Base-by-base conservation (phyloP, 805 yeast species). In the Myxozyma udenii region DNA sequence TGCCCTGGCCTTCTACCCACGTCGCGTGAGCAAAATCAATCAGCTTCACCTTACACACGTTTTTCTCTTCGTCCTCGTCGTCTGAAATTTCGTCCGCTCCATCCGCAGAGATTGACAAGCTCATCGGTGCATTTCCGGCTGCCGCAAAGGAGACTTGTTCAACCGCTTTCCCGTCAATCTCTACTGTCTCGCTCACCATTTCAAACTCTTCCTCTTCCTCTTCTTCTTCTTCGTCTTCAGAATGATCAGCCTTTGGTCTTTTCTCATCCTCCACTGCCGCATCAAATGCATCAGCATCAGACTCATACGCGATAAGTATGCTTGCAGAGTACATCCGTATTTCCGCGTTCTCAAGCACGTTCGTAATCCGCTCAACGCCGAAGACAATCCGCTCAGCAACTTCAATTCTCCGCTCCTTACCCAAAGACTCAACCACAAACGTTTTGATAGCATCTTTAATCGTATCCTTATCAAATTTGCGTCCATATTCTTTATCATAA, bases 1-100 rank as follows among this genome's bases (percentile, higher is more conserved):
- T 78, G 0, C 89, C 88, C 51, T 75, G 51, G 0, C 84, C 86
- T 0, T 82, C 81, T 0, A 77, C 74, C 52, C 78, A 69, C 55
- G 71, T 77, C 0, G 96, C 79, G 66, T 93, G 98, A 0, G 97
- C 97, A 72, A 93, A 89, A 68, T 93, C 98, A 4, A 93, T 88
- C 44, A 90, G 62, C 35, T 80, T 76, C 46, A 88, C 69, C 4
- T 78, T 69, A 54, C 90, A 83, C 44, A 87, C 65, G 0, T 76
- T 72, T 18, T 41, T 59, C 23, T 48, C 61, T 7, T 50, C 58
- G 5, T 59, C 63, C 11, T 54, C 62, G 14, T 53, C 64, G 23
- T 56, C 61, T 26, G 51, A 57, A 2, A 39, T 53, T 12, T 50
- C 64, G 7, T 25, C 51, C 7, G 16, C 48, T 11, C 12, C 28